Evolutionary conservation across 2,329 filamentous ascomycete genomes (phyloP).

Genomic region (Biscogniauxia sp.): DNA sequence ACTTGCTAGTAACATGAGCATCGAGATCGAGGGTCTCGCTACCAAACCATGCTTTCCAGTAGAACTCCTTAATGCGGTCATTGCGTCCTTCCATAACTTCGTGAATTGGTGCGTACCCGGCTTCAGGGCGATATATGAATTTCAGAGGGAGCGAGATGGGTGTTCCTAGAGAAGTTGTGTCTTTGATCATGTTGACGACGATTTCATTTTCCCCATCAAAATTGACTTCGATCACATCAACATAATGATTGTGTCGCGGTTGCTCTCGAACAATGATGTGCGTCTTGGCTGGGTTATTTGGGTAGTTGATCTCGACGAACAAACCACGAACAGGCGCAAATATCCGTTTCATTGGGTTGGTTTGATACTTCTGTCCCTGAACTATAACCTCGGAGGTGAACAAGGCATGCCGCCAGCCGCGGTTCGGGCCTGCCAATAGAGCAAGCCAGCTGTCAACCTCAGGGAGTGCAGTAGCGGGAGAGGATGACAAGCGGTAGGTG

Average conservation of each 20-base stretch:
- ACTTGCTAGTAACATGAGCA: slow-evolving; percentile 78
- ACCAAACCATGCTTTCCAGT: slow-evolving; percentile 97
- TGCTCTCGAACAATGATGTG: slow-evolving; percentile 86
- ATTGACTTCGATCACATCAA: slow-evolving; percentile 85
- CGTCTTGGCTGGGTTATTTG: slow-evolving; percentile 79
- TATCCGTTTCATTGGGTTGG: slow-evolving; percentile 90
- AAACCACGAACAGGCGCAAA: slow-evolving; percentile 84
- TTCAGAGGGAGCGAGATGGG: slow-evolving; percentile 80
- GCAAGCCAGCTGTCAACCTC: slow-evolving; percentile 81
- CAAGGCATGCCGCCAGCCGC: slow-evolving; percentile 92
- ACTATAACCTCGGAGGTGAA: slow-evolving; percentile 92
- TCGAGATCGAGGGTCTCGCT: slow-evolving; percentile 81
- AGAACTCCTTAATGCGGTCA: slow-evolving; percentile 98
- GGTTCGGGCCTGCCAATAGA: slow-evolving; percentile 78
- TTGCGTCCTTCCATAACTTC: slow-evolving; percentile 97
- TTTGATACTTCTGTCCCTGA: slow-evolving; percentile 95
- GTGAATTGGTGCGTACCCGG: slow-evolving; percentile 93
- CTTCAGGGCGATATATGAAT: slow-evolving; percentile 92
- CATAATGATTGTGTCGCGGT: slow-evolving; percentile 78
- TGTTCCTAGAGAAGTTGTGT: slow-evolving; percentile 80
- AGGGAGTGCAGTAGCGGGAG: slow-evolving; percentile 72
- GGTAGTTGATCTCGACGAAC: slow-evolving; percentile 81
- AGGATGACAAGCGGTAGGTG: slow-evolving; percentile 77
- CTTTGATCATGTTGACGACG: slow-evolving; percentile 85
- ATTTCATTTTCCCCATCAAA: slow-evolving; percentile 76